These are phyloP conservation scores for Massarina eburnea DNA, from an alignment of 2,329 filamentous ascomycete species.

Conservation along the genomic window DNA sequence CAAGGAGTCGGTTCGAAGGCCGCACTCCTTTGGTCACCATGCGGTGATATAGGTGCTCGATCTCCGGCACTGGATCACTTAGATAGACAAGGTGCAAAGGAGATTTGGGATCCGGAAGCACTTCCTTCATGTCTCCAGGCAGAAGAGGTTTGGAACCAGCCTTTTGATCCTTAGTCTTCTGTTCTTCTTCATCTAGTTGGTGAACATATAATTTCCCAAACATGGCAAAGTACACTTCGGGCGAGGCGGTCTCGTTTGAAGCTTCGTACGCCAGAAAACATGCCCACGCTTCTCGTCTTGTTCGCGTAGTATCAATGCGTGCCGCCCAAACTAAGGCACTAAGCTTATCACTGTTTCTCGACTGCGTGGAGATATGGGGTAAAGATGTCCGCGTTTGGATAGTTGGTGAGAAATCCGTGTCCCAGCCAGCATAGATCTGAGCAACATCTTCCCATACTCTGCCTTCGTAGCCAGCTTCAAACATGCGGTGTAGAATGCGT, in stretches of 20 bases:
- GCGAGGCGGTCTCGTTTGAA: constrained; percentile 37
- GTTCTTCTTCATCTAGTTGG: background rate
- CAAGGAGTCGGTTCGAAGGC: constrained; percentile 55
- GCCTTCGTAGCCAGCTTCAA: constrained; percentile 59
- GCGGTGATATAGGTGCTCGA: constrained; percentile 59
- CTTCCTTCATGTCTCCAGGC: constrained; percentile 63
- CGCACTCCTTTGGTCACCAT: constrained; percentile 57
- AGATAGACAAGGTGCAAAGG: constrained; percentile 66
- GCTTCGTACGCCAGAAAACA: constrained; percentile 61
- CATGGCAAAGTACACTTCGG: constrained; percentile 58
- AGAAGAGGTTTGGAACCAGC: constrained; percentile 37
- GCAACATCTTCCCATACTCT: constrained; percentile 57
- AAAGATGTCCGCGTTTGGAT: constrained; percentile 60
- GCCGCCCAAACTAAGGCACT: constrained; percentile 55
- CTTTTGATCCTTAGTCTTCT: constrained; percentile 9
- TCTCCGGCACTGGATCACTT: constrained; percentile 61
- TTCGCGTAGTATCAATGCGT: constrained; percentile 61
- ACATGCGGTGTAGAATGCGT: constrained; percentile 58
- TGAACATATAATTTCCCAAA: constrained; percentile 56
- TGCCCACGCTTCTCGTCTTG: constrained; percentile 65
- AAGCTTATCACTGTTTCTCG: constrained; percentile 4
- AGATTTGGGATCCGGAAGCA: constrained; percentile 59
- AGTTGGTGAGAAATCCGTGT: constrained; percentile 63
- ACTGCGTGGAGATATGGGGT: constrained; percentile 15
- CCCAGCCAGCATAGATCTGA: constrained; percentile 61